Evolutionary conservation across 495 filamentous ascomycete species (phyloP).

Genomic region (Penicillium canescens): DNA sequence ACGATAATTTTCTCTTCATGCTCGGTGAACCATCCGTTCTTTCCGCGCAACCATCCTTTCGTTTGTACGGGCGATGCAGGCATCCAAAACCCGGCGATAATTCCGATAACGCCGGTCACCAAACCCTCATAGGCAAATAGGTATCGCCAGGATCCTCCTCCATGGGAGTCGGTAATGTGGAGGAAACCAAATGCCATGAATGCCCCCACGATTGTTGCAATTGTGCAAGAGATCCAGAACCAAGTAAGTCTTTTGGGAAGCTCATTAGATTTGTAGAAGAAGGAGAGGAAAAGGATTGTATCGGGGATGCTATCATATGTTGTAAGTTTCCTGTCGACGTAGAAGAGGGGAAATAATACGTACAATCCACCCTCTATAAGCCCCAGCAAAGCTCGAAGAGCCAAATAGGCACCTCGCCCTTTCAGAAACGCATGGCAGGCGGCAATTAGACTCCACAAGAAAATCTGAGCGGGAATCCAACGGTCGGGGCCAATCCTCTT

Average conservation of each 20-base stretch:
- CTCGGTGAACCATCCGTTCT: constrained; percentile 67
- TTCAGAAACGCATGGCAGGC: constrained; percentile 56
- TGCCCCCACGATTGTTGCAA: constrained; percentile 57
- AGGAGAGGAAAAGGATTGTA: constrained; percentile 57
- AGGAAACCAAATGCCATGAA: constrained; percentile 65
- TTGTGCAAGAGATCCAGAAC: constrained; percentile 61
- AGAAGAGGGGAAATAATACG: no score
- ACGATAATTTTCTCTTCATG: constrained; percentile 68
- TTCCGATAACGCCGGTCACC: constrained; percentile 53
- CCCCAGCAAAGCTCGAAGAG: constrained; percentile 21
- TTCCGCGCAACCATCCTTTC: constrained; percentile 49
- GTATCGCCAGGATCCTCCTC: constrained; percentile 62
- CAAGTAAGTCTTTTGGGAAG: constrained; percentile 55
- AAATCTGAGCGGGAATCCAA: constrained; percentile 73
- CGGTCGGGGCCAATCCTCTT: constrained; percentile 70
- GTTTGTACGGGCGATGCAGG: constrained; percentile 55
- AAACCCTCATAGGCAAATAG: constrained; percentile 47
- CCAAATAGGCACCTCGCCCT: constrained; percentile 57
- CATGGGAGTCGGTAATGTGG: constrained; percentile 54
- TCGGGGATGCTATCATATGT: no score
- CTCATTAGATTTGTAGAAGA: constrained; percentile 63
- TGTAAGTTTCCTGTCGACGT: no score
- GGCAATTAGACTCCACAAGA: constrained; percentile 65
- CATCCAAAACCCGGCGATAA: constrained; percentile 56
- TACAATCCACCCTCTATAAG: constrained; percentile 22